Conservation (phyloP, 441 rosid species). For the Gossypium aridum region DNA sequence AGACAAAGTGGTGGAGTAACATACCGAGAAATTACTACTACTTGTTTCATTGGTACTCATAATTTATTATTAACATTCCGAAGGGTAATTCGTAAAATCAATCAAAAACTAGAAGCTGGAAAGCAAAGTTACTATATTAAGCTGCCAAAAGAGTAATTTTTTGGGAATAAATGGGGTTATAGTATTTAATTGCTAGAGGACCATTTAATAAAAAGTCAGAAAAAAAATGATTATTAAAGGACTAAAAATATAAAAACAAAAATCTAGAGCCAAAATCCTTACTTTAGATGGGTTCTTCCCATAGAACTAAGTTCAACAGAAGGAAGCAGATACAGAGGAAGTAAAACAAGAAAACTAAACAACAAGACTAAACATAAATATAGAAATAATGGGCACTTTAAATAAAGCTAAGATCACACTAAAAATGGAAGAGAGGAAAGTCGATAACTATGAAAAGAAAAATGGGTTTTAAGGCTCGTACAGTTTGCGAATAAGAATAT, state of each 20-base stretch:
- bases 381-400: neutral
- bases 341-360: conserved; percentile 12
- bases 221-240: neutral
- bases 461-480: neutral
- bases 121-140: neutral
- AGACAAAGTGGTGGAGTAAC: no score
- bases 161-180: neutral
- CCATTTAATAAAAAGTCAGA: neutral
- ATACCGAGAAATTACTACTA: conserved; percentile 20
- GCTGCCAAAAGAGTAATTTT: neutral
- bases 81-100: neutral
- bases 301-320: neutral
- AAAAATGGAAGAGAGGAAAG: conserved; percentile 1
- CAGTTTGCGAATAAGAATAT: no score
- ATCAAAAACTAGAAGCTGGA: neutral
- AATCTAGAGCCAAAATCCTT: neutral
- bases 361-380: conserved; percentile 5
- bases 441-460: neutral
- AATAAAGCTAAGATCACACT: conserved; percentile 7
- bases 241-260: neutral
- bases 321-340: neutral
- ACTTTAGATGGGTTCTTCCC: neutral
- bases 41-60: conserved; percentile 20
- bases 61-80: conserved; percentile 1
- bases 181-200: neutral